Conservation (phyloP, 768 basidiomycete genomes). For the Phylloporus scabripes region DNA sequence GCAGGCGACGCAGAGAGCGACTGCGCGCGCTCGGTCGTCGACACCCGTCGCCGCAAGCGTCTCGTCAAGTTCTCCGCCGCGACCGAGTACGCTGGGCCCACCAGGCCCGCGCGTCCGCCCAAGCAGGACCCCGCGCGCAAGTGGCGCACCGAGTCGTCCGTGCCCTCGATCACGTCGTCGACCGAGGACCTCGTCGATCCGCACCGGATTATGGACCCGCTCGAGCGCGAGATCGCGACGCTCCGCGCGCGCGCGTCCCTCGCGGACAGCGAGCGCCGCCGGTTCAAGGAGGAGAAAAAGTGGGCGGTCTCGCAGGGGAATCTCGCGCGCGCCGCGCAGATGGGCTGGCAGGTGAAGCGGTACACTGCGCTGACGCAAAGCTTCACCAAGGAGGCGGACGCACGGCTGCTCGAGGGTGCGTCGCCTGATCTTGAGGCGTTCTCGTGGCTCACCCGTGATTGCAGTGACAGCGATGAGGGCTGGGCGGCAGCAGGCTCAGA, state of each 20-base stretch:
- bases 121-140: slow-evolving; percentile 27
- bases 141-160: slow-evolving; percentile 33
- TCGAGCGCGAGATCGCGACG: slow-evolving; percentile 69
- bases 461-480: slow-evolving; percentile 26
- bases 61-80: slow-evolving; percentile 43
- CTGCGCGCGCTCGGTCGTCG: slow-evolving; percentile 9
- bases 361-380: slow-evolving; percentile 78
- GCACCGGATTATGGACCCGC: slow-evolving; percentile 50
- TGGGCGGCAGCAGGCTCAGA: slow-evolving; percentile 15
- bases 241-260: slow-evolving; percentile 72
- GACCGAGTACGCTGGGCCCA: slow-evolving; percentile 27
- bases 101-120: slow-evolving; percentile 23
- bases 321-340: slow-evolving; percentile 63
- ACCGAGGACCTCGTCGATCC: slow-evolving; percentile 61
- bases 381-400: slow-evolving; percentile 73
- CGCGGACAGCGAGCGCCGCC: slow-evolving; percentile 76
- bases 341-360: slow-evolving; percentile 80
- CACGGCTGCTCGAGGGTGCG: slow-evolving; percentile 59
- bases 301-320: slow-evolving; percentile 84
- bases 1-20: slow-evolving; percentile 22
- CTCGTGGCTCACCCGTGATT: slow-evolving; percentile 6
- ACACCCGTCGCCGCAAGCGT: slow-evolving; percentile 33
- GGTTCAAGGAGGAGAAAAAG: slow-evolving; percentile 81
- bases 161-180: slow-evolving; percentile 57
- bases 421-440: background rate